Conservation (phyloP, 2,329 filamentous ascomycete species). For the Trichophyton rubrum region DNA sequence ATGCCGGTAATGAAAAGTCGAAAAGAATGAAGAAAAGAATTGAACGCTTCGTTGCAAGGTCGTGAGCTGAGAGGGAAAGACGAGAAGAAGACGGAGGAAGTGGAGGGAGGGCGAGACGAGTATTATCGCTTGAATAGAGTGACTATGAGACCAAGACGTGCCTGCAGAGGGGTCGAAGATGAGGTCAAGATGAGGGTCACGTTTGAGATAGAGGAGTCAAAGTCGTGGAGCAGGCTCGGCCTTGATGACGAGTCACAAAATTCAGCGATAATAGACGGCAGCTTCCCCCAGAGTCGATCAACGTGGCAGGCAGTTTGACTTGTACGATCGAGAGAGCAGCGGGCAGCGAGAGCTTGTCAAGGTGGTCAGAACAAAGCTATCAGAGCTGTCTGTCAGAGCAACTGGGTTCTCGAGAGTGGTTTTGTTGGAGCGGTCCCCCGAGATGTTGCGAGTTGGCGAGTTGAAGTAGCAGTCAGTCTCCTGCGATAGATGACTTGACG, state of each 20-base stretch:
- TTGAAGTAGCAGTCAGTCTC: background rate
- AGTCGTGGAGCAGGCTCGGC: background rate
- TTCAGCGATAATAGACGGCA: background rate
- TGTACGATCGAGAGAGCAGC: no score
- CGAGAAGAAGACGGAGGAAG: background rate
- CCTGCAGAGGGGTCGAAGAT: background rate
- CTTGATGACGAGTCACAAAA: constrained; percentile 3
- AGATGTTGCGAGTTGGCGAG: background rate
- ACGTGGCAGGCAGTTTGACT: background rate
- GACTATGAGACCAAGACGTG: background rate
- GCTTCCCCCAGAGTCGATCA: background rate
- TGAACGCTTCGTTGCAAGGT: constrained; percentile 14
- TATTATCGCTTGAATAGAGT: background rate
- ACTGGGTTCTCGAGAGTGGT: background rate
- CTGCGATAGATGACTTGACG: background rate
- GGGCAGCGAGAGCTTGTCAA: no score
- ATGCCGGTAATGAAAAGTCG: background rate
- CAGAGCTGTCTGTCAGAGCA: background rate
- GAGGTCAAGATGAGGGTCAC: background rate
- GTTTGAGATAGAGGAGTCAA: background rate
- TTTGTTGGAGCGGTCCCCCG: background rate
- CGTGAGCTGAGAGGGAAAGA: constrained; percentile 9
- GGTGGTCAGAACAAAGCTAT: no score
- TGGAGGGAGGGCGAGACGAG: no score
- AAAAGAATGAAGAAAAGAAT: constrained; percentile 5